Evolutionary conservation across 768 basidiomycete species (phyloP).

Genomic region (Boletus patriciae): DNA sequence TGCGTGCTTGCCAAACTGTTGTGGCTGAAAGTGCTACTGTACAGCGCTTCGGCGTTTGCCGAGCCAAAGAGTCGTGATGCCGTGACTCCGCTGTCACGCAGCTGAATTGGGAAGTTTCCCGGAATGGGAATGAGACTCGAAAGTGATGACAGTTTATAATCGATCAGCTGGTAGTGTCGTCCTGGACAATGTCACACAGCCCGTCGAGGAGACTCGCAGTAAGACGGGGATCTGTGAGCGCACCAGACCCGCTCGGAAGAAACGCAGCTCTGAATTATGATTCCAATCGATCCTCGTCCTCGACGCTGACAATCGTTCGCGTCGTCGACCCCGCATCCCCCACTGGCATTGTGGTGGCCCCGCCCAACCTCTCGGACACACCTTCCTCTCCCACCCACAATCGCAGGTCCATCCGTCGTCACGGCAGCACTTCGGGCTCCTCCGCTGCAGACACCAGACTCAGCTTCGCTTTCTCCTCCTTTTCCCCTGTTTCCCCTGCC

Average conservation of each 20-base stretch:
- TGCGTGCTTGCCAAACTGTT: neutral
- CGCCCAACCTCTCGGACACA: conserved; percentile 28
- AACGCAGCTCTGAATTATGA: conserved; percentile 54
- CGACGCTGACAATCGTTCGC: conserved; percentile 73
- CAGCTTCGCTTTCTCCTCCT: conserved; percentile 69
- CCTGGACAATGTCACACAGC: conserved; percentile 19
- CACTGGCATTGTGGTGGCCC: conserved; percentile 5
- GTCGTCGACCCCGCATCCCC: conserved; percentile 43
- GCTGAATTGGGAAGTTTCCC: conserved; percentile 7
- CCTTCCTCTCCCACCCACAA: conserved; percentile 26
- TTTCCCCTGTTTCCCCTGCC: conserved; percentile 36
- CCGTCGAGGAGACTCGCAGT: conserved; percentile 41
- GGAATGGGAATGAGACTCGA: neutral
- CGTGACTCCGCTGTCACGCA: neutral
- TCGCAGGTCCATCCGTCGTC: conserved; percentile 35
- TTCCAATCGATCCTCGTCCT: conserved; percentile 55
- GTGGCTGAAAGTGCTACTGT: conserved; percentile 28
- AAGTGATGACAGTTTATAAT: neutral
- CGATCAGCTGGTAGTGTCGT: neutral
- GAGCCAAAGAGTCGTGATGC: neutral
- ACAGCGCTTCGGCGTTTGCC: conserved; percentile 22
- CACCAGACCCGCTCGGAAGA: conserved; percentile 64
- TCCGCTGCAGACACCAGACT: conserved; percentile 38
- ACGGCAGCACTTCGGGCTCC: conserved; percentile 32
- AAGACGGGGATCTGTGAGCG: conserved; percentile 67